Evolutionary conservation across 2,329 filamentous ascomycete genomes (phyloP).

Genomic region (Epichloe bromicola): DNA sequence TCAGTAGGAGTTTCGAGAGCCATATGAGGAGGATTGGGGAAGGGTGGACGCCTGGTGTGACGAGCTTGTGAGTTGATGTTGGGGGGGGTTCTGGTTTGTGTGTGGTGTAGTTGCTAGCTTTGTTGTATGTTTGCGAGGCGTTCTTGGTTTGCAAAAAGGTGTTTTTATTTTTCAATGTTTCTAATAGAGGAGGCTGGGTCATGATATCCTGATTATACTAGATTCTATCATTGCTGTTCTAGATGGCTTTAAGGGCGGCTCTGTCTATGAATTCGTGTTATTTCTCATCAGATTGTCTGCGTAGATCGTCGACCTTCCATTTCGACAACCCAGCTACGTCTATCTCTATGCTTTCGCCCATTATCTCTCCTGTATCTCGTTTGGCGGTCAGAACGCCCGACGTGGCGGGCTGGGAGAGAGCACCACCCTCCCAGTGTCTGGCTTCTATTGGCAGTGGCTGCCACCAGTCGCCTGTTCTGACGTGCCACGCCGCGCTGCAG

Average conservation of each 20-base stretch:
- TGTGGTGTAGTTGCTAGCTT: conserved; percentile 2
- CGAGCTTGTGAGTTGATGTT: conserved; percentile 39
- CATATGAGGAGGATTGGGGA: conserved; percentile 82
- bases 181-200: too few species aligned
- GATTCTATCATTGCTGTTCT: too few species aligned
- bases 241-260: too few species aligned
- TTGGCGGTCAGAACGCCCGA: conserved; percentile 2
- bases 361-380: conserved; percentile 13
- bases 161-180: background rate
- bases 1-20: conserved; percentile 63
- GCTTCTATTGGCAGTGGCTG: conserved; percentile 49
- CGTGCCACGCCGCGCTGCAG: conserved; percentile 61
- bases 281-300: conserved; percentile 11
- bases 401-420: conserved; percentile 12
- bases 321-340: conserved; percentile 27
- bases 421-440: conserved; percentile 50
- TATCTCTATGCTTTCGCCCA: conserved; percentile 22
- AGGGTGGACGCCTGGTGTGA: conserved; percentile 64
- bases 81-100: conserved; percentile 8
- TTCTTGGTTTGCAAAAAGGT: background rate
- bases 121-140: conserved; percentile 8
- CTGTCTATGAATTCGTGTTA: background rate
- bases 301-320: conserved; percentile 23
- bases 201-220: too few species aligned
- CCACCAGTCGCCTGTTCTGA: conserved; percentile 55